Evolutionary conservation across 768 basidiomycete species (phyloP).

Genomic region (Scleroderma bovista): DNA sequence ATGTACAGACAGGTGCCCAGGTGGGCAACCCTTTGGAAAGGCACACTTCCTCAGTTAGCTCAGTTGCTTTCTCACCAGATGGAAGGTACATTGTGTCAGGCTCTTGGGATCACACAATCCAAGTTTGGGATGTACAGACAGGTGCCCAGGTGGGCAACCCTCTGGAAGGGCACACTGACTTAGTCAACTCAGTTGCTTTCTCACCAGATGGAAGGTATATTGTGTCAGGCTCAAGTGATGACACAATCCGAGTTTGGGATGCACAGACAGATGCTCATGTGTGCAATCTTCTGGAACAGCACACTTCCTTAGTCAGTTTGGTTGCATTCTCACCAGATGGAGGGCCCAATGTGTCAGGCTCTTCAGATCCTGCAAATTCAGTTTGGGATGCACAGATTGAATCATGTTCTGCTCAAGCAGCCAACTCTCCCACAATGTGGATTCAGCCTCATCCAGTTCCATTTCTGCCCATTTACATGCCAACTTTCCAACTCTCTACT

Average conservation of each 20-base stretch:
- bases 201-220: slow-evolving; percentile 2
- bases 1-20: background rate
- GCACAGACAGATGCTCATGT: background rate
- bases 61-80: background rate
- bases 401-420: too few relatives aligned
- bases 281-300: background rate
- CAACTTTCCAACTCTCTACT: too few relatives aligned
- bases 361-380: slow-evolving; percentile 14
- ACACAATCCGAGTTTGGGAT: background rate
- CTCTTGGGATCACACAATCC: background rate
- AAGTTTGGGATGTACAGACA: background rate
- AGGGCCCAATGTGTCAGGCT: slow-evolving; percentile 14
- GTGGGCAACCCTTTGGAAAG: background rate
- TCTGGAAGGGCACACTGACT: background rate
- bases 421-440: too few relatives aligned
- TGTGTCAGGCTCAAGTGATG: background rate
- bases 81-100: slow-evolving; percentile 1
- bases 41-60: background rate
- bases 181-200: background rate
- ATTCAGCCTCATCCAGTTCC: too few relatives aligned
- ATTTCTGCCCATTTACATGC: too few relatives aligned
- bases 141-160: background rate
- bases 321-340: slow-evolving; percentile 9
- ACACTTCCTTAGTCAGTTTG: background rate
- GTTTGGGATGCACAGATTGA: slow-evolving; percentile 18